Evolutionary conservation across 1,139 yeast genomes (phyloP).

Genomic region (Candida albicans): DNA sequence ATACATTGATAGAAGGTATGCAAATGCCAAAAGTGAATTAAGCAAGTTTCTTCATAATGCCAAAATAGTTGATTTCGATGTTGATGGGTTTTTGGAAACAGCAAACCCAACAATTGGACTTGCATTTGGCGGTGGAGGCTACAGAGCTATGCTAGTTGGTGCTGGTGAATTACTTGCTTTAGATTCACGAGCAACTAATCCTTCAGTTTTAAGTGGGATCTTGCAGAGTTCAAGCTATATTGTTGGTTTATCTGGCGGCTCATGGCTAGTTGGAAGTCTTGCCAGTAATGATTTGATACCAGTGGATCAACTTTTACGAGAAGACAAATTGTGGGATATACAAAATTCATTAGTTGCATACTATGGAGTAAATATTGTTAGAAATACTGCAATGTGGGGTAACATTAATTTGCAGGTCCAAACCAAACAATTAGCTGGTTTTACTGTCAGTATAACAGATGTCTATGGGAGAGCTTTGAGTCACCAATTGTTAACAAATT

Average conservation of each 20-base stretch:
- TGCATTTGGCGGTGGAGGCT: conserved; percentile 91
- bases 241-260: conserved; percentile 42
- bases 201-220: conserved; percentile 40
- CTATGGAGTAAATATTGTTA: conserved; percentile 4
- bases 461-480: conserved; percentile 42
- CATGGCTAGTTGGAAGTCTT: conserved; percentile 38
- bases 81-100: conserved; percentile 39
- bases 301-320: conserved; percentile 33
- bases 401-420: conserved; percentile 26
- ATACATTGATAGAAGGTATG: conserved; percentile 51
- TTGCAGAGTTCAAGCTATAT: conserved; percentile 38
- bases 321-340: conserved; percentile 37
- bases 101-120: conserved; percentile 50
- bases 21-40: conserved; percentile 53
- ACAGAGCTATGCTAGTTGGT: conserved; percentile 87
- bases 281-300: conserved; percentile 36
- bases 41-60: conserved; percentile 56
- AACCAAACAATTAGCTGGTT: conserved; percentile 34
- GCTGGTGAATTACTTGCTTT: conserved; percentile 84
- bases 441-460: conserved; percentile 31
- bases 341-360: conserved; percentile 17
- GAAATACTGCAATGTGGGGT: conserved; percentile 18
- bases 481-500: conserved; percentile 34
- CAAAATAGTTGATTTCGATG: conserved; percentile 59
- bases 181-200: conserved; percentile 67